Evolutionary conservation across 768 basidiomycete genomes (phyloP).

Genomic region (Panaeolus papilionaceus): DNA sequence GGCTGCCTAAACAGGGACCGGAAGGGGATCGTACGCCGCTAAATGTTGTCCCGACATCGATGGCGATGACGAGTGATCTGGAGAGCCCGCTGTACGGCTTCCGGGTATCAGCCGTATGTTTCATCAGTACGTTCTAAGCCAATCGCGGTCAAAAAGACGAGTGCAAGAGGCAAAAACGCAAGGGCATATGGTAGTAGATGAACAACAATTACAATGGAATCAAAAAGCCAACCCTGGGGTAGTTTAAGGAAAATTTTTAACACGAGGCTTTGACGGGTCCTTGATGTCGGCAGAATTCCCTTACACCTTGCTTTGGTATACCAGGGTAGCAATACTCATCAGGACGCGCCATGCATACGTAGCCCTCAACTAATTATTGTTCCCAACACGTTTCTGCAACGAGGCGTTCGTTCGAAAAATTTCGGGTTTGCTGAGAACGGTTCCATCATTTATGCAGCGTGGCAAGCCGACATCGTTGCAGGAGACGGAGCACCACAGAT

Average conservation of each 20-base stretch:
- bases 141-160: constrained; percentile 19
- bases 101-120: constrained; percentile 65
- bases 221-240: constrained; percentile 7
- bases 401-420: neutral
- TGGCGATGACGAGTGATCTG: constrained; percentile 75
- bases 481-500: neutral
- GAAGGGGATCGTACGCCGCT: constrained; percentile 59
- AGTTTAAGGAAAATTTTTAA: constrained; percentile 15
- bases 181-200: neutral
- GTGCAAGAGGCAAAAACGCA: constrained; percentile 13
- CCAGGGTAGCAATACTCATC: constrained; percentile 11
- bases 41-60: constrained; percentile 86
- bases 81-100: constrained; percentile 73
- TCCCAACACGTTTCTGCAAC: constrained; percentile 8
- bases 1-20: constrained; percentile 9
- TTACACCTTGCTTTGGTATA: constrained; percentile 6
- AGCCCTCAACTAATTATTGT: neutral
- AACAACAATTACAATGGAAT: constrained; percentile 6
- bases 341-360: constrained; percentile 13
- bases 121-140: constrained; percentile 42
- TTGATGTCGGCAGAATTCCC: constrained; percentile 13
- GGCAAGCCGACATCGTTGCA: neutral
- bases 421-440: constrained; percentile 8
- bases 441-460: constrained; percentile 1
- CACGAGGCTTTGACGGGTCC: neutral